Evolutionary conservation across 495 filamentous ascomycete genomes (phyloP), one percentile per base, ranked within the genome.

Genomic region (Trichoderma asperelloides): DNA sequence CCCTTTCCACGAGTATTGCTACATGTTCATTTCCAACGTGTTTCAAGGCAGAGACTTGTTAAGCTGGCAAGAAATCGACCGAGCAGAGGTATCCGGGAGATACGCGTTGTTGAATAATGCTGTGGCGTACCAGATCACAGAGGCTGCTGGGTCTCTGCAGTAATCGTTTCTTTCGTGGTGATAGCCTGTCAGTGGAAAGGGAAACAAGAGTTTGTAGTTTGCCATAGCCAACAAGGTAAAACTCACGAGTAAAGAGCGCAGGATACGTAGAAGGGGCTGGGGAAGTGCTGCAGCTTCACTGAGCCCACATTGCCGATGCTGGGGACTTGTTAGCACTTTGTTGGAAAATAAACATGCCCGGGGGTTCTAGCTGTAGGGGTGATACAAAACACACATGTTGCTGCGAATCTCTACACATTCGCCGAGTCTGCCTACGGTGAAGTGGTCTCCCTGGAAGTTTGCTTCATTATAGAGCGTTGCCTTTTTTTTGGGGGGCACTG

Each of bases 241-340:
- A 60, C 55, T 60, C 12, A 60, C 55, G 23, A 28, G 55, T 60
- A 60, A 12, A 60, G 55, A 25, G 55, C 28, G 55, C 55, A 60
- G 25, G 55, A 28, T 13, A 60, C 11, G 11, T 60, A 30, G 25
- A 13, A 60, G 25, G 55, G 55, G 1, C 13, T 2, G 5, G 55
- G 25, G 23, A 60, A 30, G 3, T 30, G 11, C 4, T 11, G 8
- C 11, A 30, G 55, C 13, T 60, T 23, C 2, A 60, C 55, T 60
- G 55, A 60, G 47, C n/a, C 23, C 5, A 51, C 47, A 9, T 51
- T 51, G 18, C 47, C 47, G 8, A 51, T 9, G 47, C 47, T 51
- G 18, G 9, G 7, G 18, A 25, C 47, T 7, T 8, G 18, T 51
- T 21, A 51, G 21, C 2, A 2, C 2, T 23, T 8, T 23, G 33